Percentiles rank a stretch among this genome's conserved stretches.
Conservation (phyloP, 148 eudicot genomes). For the Rhododendron molle region DNA sequence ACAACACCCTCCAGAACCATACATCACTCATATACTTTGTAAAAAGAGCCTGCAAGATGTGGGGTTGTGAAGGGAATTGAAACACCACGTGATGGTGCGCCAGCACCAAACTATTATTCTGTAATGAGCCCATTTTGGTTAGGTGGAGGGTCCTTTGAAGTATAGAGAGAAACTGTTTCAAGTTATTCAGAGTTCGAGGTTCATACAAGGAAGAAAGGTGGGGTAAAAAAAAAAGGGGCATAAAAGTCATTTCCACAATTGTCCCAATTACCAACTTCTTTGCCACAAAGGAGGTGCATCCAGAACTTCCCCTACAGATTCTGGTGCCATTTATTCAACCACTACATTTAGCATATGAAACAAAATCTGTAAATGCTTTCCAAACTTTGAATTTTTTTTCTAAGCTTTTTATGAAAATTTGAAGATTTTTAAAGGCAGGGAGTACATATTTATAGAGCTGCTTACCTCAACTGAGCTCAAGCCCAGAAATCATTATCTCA, state of each 20-base stretch:
- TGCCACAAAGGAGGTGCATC: not conserved
- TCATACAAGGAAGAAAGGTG: not conserved
- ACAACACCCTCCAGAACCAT: too few relatives aligned
- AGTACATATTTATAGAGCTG: not conserved
- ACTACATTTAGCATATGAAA: not conserved
- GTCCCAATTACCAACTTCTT: not conserved
- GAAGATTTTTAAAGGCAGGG: not conserved
- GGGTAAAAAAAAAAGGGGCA: not conserved
- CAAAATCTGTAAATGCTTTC: not conserved
- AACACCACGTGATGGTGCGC: not conserved
- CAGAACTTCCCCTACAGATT: not conserved
- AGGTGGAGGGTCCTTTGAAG: too few relatives aligned
- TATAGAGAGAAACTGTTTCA: not conserved
- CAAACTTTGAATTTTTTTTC: not conserved
- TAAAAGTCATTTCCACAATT: not conserved
- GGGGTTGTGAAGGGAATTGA: not conserved
- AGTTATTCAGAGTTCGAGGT: not conserved
- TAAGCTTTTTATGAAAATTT: not conserved
- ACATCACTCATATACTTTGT: not conserved
- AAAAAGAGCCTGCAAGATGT: not conserved
- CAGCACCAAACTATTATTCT: not conserved
- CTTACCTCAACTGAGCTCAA: conserved; percentile 2
- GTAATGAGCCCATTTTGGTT: too few relatives aligned
- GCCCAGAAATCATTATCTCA: not conserved
- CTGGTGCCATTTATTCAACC: not conserved